These are phyloP conservation scores for Phyllosticta capitalensis DNA, from an alignment of 2,329 filamentous ascomycete genomes.

Conservation along the genomic window DNA sequence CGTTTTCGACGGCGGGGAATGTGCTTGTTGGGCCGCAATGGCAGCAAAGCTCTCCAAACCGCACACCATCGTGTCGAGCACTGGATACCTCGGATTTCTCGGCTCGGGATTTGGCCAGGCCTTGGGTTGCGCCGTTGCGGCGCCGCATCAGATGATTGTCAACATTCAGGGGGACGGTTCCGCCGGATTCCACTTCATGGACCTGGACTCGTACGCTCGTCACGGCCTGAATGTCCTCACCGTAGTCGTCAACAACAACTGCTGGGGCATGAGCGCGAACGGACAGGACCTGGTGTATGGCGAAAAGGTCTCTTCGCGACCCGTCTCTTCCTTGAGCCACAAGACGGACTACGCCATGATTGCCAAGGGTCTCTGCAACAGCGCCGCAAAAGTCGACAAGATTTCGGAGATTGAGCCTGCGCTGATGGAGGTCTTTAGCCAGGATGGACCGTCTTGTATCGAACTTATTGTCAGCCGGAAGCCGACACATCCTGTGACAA, in stretches of 20 bases:
- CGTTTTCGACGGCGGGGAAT: constrained; percentile 34
- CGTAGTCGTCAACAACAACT: constrained; percentile 35
- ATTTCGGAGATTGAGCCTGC: constrained; percentile 16
- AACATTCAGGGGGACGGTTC: constrained; percentile 39
- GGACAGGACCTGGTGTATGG: constrained; percentile 38
- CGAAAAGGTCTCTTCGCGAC: constrained; percentile 20
- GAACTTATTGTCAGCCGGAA: constrained; percentile 34
- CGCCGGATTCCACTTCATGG: constrained; percentile 38
- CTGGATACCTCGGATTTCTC: constrained; percentile 36
- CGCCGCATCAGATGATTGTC: constrained; percentile 29
- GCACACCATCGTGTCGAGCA: constrained; percentile 20
- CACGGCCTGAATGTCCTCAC: constrained; percentile 34
- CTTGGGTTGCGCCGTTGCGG: constrained; percentile 31
- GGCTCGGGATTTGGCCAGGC: constrained; percentile 40
- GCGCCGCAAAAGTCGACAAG: constrained; percentile 18
- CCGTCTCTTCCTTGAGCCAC: constrained; percentile 22
- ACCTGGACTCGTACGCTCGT: constrained; percentile 37
- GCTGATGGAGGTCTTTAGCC: constrained; percentile 23
- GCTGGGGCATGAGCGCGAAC: constrained; percentile 37
- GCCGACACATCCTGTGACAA: constrained; percentile 27
- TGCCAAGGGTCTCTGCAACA: constrained; percentile 30
- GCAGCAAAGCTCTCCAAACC: constrained; percentile 9
- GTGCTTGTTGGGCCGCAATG: constrained; percentile 24
- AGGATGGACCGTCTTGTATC: constrained; percentile 26
- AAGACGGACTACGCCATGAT: constrained; percentile 33